Percentiles rank a stretch among this genome's conserved stretches.
Conservation (phyloP, 2,329 filamentous ascomycete species). For the Penicillium sp. region DNA sequence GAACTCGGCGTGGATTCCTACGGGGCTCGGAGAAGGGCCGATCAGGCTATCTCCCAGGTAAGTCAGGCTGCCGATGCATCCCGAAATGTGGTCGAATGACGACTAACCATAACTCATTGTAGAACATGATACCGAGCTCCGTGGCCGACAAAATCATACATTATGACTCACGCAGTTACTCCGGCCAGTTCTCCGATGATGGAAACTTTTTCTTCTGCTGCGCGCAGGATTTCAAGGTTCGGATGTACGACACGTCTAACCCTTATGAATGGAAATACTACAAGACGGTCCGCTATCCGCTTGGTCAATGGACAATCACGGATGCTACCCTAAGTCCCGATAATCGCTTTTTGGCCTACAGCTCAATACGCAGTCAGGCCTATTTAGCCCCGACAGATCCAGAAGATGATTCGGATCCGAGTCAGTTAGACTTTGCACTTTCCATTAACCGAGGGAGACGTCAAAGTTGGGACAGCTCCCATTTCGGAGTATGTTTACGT, state of each 20-base stretch:
- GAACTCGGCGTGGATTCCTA: slow-evolving; percentile 68
- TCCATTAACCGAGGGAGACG: slow-evolving; percentile 41
- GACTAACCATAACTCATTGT: slow-evolving; percentile 1
- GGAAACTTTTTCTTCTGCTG: slow-evolving; percentile 96
- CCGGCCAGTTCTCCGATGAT: slow-evolving; percentile 92
- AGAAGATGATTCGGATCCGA: slow-evolving; percentile 72
- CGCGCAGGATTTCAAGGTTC: slow-evolving; percentile 86
- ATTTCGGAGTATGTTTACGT: slow-evolving; percentile 43
- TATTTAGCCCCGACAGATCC: slow-evolving; percentile 86
- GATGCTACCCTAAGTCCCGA: slow-evolving; percentile 88
- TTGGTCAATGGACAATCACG: slow-evolving; percentile 91
- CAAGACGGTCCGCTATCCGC: slow-evolving; percentile 80
- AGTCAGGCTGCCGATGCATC: neutral
- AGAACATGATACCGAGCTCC: slow-evolving; percentile 72
- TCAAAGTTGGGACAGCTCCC: slow-evolving; percentile 30
- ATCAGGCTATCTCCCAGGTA: slow-evolving; percentile 66
- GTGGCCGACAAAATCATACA: slow-evolving; percentile 82
- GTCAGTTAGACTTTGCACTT: slow-evolving; percentile 67
- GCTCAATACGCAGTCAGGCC: slow-evolving; percentile 77
- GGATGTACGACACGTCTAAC: slow-evolving; percentile 96
- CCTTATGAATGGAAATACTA: slow-evolving; percentile 95
- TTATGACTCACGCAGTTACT: slow-evolving; percentile 81
- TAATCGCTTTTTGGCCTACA: slow-evolving; percentile 87
- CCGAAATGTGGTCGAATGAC: too few relatives aligned
- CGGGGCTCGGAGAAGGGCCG: slow-evolving; percentile 56